Evolutionary conservation across 352 stramenopile species (phyloP), one percentile per base, ranked within the genome.

Genomic region (Phytophthora quininea): DNA sequence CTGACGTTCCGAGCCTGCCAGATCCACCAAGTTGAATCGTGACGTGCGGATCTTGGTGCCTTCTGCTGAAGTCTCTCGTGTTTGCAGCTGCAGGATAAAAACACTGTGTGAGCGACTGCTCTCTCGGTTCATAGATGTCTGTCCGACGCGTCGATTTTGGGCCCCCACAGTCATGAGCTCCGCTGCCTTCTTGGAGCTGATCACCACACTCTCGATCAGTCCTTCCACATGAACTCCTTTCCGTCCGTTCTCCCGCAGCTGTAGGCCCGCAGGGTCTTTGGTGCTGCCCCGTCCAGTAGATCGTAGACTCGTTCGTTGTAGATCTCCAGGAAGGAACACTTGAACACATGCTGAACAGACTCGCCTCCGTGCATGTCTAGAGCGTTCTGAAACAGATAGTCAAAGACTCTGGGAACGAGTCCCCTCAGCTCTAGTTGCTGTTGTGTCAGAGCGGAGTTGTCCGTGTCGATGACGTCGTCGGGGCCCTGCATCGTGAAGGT

Each of bases 11-110:
- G 94, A 99, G 11, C 98, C 98, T 12, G 98, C 98, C 40, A 99
- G 79, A 83, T 99, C 98, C 15, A 99, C 97, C 30, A 99, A 80
- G 69, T 99, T 99, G 32, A 99, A 93, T 5, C 96, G 96, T 5
- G 96, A 98, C 7, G 76, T 79, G 4, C 87, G 81, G 27, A 80
- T 91, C 53, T 88, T 89, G 9, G 81, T 91, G 15, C 85, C 86
- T 57, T 90, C 77, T 1, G 71, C 24, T 0, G 73, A 84, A 9
- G 67, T 85, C 40, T 91, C 84, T 46, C 79, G 88, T 0, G 83
- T 85, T 71, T 92, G 80, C 51, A 95, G 76, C 54, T 93, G 83
- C 27, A 95, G 59, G 31, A 94, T 89, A 52, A 96, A 96, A 8
- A 96, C 88, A 48, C 85, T 94, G 57, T 96, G 88, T 19, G 87